Evolutionary conservation across 176 grass and related monocot genomes (phyloP).

Genomic region (Neostapfia colusana): DNA sequence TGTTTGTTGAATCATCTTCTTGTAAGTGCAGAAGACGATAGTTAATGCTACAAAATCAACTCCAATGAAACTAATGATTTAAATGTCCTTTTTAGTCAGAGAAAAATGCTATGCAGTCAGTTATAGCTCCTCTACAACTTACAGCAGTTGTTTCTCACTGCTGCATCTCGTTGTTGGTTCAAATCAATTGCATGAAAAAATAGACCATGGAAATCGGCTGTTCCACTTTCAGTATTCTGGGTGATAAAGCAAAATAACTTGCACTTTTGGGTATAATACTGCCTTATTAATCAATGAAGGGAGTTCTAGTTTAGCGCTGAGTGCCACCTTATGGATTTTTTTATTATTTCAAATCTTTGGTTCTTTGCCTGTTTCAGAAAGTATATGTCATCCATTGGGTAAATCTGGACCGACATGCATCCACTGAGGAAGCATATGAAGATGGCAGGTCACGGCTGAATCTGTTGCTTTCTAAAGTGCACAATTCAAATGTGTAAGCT

Average conservation of each 20-base stretch:
- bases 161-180: constrained; percentile 15
- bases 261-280: background rate
- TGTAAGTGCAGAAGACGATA: background rate
- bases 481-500: constrained; percentile 86
- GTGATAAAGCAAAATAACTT: constrained; percentile 14
- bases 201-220: background rate
- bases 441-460: constrained; percentile 59
- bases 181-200: background rate
- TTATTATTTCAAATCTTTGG: constrained; percentile 29
- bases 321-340: background rate
- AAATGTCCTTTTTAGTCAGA: background rate
- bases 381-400: constrained; percentile 89
- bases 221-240: constrained; percentile 10
- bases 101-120: background rate
- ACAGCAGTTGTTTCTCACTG: background rate
- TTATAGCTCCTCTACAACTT: background rate
- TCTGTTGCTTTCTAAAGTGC: constrained; percentile 63
- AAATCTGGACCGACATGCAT: constrained; percentile 61
- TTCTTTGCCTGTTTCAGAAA: constrained; percentile 54
- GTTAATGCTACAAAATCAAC: background rate
- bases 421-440: constrained; percentile 67
- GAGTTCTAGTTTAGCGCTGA: background rate
- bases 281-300: background rate
- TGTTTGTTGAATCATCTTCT: background rate
- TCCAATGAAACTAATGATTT: background rate